Evolutionary conservation across 164 flowering plant genomes (phyloP).

Genomic region (Stephania japonica): DNA sequence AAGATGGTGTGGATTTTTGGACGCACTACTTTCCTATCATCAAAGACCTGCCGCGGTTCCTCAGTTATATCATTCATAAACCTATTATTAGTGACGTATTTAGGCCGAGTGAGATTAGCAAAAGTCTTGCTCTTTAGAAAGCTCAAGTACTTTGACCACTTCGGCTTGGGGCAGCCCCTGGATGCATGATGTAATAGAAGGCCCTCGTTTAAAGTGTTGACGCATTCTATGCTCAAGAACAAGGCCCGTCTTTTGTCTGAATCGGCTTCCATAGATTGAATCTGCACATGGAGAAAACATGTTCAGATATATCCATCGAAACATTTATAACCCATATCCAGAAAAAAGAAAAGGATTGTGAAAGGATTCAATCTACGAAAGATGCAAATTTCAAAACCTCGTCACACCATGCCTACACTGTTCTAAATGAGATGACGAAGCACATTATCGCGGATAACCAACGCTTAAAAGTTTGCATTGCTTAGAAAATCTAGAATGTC

Average conservation of each 20-base stretch:
- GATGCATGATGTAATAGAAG: constrained; percentile 69
- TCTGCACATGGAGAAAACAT: constrained; percentile 33
- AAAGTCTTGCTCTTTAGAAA: constrained; percentile 79
- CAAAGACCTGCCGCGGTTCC: constrained; percentile 21
- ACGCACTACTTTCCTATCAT: constrained; percentile 27
- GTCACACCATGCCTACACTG: neutral
- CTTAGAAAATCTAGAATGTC: neutral
- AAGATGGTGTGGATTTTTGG: constrained; percentile 94
- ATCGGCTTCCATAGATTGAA: constrained; percentile 61
- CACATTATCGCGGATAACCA: neutral
- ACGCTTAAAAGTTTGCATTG: neutral
- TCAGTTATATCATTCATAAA: constrained; percentile 25
- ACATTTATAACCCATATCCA: neutral
- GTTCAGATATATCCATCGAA: neutral
- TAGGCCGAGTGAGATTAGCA: constrained; percentile 70
- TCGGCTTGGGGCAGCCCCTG: constrained; percentile 78
- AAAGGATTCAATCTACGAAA: too few species aligned
- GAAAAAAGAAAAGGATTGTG: too few species aligned
- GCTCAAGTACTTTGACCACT: constrained; percentile 88
- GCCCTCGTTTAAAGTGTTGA: constrained; percentile 86
- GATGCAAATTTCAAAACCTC: neutral
- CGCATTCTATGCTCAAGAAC: constrained; percentile 76
- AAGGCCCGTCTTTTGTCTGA: constrained; percentile 53
- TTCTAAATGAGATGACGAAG: neutral
- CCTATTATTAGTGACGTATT: constrained; percentile 33